These are phyloP conservation scores for Digitaria exilis DNA, from an alignment of 202 grass and related monocot species.

Conservation along the genomic window DNA sequence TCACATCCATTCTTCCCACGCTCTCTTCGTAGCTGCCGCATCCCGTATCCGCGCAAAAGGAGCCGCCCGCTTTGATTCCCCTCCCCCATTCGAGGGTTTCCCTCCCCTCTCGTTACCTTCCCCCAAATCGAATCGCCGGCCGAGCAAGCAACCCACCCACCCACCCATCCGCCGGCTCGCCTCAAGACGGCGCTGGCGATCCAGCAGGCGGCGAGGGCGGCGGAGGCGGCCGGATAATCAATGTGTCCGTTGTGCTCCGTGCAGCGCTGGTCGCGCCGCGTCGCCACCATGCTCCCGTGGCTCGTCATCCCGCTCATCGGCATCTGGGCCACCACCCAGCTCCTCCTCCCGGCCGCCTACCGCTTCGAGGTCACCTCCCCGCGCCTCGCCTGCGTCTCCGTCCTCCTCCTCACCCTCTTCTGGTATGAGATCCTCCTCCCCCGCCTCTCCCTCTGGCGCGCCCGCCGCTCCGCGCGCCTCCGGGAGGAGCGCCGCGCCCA, in stretches of 20 bases:
- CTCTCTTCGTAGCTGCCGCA: slow-evolving; percentile 26
- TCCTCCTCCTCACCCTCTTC: slow-evolving; percentile 93
- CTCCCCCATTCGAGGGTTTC: slow-evolving; percentile 46
- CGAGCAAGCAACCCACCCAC: no score
- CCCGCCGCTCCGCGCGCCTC: slow-evolving; percentile 76
- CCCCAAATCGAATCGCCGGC: slow-evolving; percentile 41
- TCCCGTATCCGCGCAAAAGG: slow-evolving; percentile 35
- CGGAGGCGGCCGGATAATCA: slow-evolving; percentile 45
- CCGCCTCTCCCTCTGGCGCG: slow-evolving; percentile 75
- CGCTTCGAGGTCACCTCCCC: slow-evolving; percentile 97
- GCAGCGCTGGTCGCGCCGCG: slow-evolving; percentile 95
- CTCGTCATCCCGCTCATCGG: slow-evolving; percentile 86
- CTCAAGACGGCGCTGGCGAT: slow-evolving; percentile 60
- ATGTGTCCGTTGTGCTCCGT: slow-evolving; percentile 98
- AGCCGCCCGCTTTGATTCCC: slow-evolving; percentile 27
- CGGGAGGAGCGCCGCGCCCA: slow-evolving; percentile 73
- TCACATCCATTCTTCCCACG: background rate
- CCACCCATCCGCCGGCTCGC: no score
- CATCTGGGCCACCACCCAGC: slow-evolving; percentile 84
- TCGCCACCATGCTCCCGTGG: slow-evolving; percentile 93
- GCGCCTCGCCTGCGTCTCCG: slow-evolving; percentile 84
- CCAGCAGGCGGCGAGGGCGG: slow-evolving; percentile 24
- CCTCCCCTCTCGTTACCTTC: background rate
- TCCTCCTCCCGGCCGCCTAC: slow-evolving; percentile 75
- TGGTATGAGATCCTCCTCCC: slow-evolving; percentile 98